Evolutionary conservation across 2,329 filamentous ascomycete genomes (phyloP).

Genomic region (Hypoxylon sp.): DNA sequence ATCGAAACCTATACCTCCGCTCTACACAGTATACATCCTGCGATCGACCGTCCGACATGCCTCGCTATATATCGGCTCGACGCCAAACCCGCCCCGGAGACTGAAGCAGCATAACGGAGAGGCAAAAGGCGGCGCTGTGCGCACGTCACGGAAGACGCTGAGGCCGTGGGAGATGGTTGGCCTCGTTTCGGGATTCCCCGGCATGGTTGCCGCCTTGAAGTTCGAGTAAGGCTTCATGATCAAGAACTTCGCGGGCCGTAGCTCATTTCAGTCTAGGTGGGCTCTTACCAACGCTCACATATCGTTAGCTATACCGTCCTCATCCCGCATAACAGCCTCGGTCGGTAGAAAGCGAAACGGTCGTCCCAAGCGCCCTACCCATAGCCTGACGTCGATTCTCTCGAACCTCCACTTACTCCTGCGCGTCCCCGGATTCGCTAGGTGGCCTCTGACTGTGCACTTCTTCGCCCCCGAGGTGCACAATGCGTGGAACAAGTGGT

Average conservation of each 20-base stretch:
- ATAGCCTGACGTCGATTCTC: conserved; percentile 72
- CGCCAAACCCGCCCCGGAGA: conserved; percentile 84
- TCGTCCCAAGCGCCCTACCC: conserved; percentile 63
- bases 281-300: conserved; percentile 86
- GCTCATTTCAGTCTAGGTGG: conserved; percentile 68
- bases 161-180: conserved; percentile 92
- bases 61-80: conserved; percentile 88
- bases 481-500: conserved; percentile 70
- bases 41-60: conserved; percentile 78
- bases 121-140: conserved; percentile 78
- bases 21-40: conserved; percentile 93
- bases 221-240: conserved; percentile 76
- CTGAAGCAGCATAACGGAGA: conserved; percentile 92
- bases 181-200: conserved; percentile 88
- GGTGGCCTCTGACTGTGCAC: conserved; percentile 82
- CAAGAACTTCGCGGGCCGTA: background rate
- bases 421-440: conserved; percentile 77
- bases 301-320: conserved; percentile 77
- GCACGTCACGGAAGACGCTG: conserved; percentile 72
- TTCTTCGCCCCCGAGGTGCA: conserved; percentile 80
- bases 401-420: conserved; percentile 84
- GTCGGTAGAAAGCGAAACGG: conserved; percentile 61
- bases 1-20: conserved; percentile 75
- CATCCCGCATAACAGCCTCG: conserved; percentile 64
- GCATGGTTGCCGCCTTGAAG: conserved; percentile 84